These are phyloP conservation scores for Blastomyces emzantsi DNA, from an alignment of 2,329 filamentous ascomycete species.

Conservation along the genomic window DNA sequence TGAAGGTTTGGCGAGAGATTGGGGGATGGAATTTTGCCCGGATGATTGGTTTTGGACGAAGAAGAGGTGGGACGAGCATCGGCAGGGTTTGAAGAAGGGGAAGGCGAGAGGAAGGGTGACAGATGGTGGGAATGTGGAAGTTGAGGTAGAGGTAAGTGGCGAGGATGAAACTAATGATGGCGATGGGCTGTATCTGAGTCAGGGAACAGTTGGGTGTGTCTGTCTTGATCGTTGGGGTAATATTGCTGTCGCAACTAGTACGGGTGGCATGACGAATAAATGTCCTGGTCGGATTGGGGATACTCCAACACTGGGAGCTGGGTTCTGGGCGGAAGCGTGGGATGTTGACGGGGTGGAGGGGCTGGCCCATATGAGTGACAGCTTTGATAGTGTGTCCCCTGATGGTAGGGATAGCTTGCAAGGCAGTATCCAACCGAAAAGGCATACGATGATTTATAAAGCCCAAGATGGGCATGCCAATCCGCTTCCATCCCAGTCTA, in stretches of 20 bases:
- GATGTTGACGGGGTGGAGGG: constrained; percentile 33
- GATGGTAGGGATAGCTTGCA: background rate
- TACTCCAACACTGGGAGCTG: constrained; percentile 72
- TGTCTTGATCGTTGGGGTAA: constrained; percentile 68
- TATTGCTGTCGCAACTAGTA: constrained; percentile 57
- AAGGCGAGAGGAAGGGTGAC: constrained; percentile 20
- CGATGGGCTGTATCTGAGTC: constrained; percentile 58
- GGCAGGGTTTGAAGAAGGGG: constrained; percentile 41
- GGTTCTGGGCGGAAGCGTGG: constrained; percentile 89
- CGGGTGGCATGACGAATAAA: constrained; percentile 82
- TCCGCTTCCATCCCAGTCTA: background rate
- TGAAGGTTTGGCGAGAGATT: constrained; percentile 54
- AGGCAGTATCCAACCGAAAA: background rate
- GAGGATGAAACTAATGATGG: constrained; percentile 26
- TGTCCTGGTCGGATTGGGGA: constrained; percentile 76
- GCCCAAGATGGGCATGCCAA: background rate
- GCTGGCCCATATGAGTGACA: background rate
- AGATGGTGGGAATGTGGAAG: constrained; percentile 11
- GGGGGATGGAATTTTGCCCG: constrained; percentile 60
- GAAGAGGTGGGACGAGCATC: constrained; percentile 69
- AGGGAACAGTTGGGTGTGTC: constrained; percentile 78
- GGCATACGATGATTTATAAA: background rate
- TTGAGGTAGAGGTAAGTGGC: constrained; percentile 29
- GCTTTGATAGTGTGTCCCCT: background rate
- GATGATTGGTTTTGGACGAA: constrained; percentile 70